Conservation (phyloP, 2,329 filamentous ascomycete genomes). For the Cladosporium sp. region DNA sequence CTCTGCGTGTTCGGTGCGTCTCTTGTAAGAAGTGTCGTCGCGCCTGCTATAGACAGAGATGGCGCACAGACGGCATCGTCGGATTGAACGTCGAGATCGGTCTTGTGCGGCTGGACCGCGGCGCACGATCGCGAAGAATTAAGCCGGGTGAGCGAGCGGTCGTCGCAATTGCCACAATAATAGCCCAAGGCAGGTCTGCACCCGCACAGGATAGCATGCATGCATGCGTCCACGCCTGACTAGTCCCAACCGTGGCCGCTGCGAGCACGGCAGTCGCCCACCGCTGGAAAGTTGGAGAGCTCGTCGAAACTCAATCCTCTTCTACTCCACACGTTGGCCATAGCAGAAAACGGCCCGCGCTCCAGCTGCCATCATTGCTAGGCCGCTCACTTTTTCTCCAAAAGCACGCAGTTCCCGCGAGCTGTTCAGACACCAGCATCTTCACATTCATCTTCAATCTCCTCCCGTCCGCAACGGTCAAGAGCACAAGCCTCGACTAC, state of each 20-base stretch:
- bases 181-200: background rate
- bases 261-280: background rate
- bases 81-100: background rate
- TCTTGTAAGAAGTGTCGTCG: background rate
- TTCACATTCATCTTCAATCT: background rate
- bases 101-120: slow-evolving; percentile 10
- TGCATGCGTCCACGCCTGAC: background rate
- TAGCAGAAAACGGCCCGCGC: slow-evolving; percentile 12
- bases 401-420: slow-evolving; percentile 4
- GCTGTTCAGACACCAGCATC: background rate
- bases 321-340: slow-evolving; percentile 10
- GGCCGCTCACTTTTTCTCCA: slow-evolving; percentile 3
- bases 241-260: background rate
- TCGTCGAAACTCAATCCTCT: slow-evolving; percentile 10
- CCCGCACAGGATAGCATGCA: background rate
- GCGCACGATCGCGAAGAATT: background rate
- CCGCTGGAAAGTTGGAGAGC: background rate
- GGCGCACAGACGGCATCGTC: background rate
- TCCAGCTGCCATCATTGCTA: slow-evolving; percentile 10
- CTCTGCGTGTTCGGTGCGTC: background rate
- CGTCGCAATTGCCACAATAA: background rate
- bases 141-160: background rate
- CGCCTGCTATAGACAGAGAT: background rate
- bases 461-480: background rate
- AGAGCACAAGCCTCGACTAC: background rate